Percentiles rank a stretch among this genome's conserved stretches.
phyloP scores from a whole-genome alignment of 2,329 filamentous ascomycete species.

The Dactylellina cionopaga region DNA sequence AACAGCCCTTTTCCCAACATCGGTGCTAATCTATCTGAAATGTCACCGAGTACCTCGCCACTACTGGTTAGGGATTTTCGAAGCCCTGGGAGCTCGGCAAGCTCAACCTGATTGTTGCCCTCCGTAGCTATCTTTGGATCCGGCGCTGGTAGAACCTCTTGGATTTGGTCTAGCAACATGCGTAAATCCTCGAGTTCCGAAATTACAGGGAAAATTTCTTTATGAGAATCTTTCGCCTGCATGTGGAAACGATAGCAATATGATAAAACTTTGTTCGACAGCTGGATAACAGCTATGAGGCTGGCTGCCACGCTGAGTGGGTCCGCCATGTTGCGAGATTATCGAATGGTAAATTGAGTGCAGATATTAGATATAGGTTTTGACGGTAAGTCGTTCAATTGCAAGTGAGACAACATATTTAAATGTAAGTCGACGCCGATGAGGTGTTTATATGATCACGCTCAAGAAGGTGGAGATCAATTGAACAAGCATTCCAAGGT shows the following conservation, averaged over 20 bases:
- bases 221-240: slow-evolving; percentile 18
- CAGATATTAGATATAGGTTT: too few relatives aligned
- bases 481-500: too few relatives aligned
- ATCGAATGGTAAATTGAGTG: neutral
- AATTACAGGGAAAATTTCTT: slow-evolving; percentile 25
- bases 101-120: neutral
- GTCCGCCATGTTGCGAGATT: slow-evolving; percentile 5
- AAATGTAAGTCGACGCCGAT: too few relatives aligned
- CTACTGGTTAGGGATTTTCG: neutral
- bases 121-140: neutral
- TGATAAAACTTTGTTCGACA: slow-evolving; percentile 25
- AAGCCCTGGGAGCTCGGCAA: neutral
- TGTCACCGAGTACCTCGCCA: neutral
- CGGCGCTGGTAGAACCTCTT: slow-evolving; percentile 10
- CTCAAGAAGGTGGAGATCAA: too few relatives aligned
- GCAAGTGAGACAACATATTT: too few relatives aligned
- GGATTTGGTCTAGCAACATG: slow-evolving; percentile 10
- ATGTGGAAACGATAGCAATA: slow-evolving; percentile 31
- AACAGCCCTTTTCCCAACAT: slow-evolving; percentile 3
- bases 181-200: slow-evolving; percentile 18
- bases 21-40: slow-evolving; percentile 13
- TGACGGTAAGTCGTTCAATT: too few relatives aligned
- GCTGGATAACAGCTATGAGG: slow-evolving; percentile 29
- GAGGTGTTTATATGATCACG: too few relatives aligned
- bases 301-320: slow-evolving; percentile 32